Conservation (phyloP, 441 rosid species). For the Rhodomyrtus psidioides region DNA sequence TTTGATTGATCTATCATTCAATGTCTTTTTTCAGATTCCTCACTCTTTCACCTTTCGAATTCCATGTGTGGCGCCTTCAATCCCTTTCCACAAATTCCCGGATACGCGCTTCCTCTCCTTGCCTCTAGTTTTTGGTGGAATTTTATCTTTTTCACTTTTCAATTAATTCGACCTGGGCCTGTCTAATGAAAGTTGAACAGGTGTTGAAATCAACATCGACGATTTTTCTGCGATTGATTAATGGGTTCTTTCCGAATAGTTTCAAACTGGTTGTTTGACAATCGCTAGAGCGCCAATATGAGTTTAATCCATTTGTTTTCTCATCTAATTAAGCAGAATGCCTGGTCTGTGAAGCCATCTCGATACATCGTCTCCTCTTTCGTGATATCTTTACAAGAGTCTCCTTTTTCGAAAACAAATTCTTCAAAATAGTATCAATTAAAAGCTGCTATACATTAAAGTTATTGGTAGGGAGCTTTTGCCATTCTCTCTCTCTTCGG, state of each 20-base stretch:
- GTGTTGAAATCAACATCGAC: not conserved
- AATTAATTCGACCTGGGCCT: not conserved
- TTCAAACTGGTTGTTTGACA: not conserved
- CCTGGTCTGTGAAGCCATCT: not conserved
- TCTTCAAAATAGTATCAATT: not conserved
- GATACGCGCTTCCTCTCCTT: not conserved
- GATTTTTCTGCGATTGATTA: not conserved
- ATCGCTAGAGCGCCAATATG: not conserved
- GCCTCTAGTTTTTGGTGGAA: not conserved
- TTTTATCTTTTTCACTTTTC: not conserved
- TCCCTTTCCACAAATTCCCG: not conserved
- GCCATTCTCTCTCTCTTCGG: not conserved
- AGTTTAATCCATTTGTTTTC: not conserved
- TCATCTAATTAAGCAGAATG: not conserved
- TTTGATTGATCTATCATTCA: not conserved
- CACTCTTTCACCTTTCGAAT: not conserved
- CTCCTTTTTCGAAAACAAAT: not conserved
- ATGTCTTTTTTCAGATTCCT: not conserved
- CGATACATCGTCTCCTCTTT: no score
- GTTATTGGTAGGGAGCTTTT: not conserved
- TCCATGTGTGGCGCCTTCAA: not conserved
- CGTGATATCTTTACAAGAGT: not conserved
- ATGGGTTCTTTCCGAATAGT: not conserved
- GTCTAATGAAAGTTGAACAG: not conserved
- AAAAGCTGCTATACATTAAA: not conserved